Evolutionary conservation across 371 early-diverging fungal genomes (phyloP), one percentile per base, ranked within the genome.

Genomic region (Mortierella sp.): DNA sequence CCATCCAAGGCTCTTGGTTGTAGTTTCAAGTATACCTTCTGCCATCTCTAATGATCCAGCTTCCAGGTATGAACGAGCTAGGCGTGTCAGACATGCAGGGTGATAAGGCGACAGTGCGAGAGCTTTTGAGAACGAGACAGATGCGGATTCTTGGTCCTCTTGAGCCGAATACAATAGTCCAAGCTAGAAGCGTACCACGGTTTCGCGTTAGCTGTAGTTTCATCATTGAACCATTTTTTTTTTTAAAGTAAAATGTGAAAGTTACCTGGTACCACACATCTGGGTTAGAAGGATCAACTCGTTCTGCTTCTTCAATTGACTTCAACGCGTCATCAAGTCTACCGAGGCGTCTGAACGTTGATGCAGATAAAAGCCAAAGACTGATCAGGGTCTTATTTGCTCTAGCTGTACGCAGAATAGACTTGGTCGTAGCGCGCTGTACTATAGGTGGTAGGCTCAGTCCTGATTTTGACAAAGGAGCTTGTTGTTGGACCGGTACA

Each of bases 301-400:
- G 82, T 68, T 93, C 91, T 0, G 93, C 94, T 70, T 92, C 93
- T 59, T 91, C 87, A 19, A 91, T 77, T 2, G 94, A 91, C 32
- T 90, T 89, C 28, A 81, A 72, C 0, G 93, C 91, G 66, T 93
- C 94, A 10, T 91, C 92, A 53, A 86, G 65, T 38, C 88, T 87
- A 13, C 85, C 87, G 28, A 90, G 81, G 19, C 87, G 75, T 28
- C 90, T 81, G 70, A 90, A 93, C 13, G 86, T 84, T 0, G 87
- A 74, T 0, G 93, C 92, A 0, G 93, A 89, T n/a, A 89, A 61
- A 36, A 93, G 85, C 94, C 94, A 88, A 58, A 88, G 75, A 19
- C 78, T 69, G 21, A 83, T 82, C 65, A 90, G 80, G 43, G 83
- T 84, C 65, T 85, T 84, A 62, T 83, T 80, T n/a, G 90, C 87